Evolutionary conservation across 805 yeast genomes (phyloP), one percentile per base, ranked within the genome.

Genomic region (Schwanniomyces vanrijiae): DNA sequence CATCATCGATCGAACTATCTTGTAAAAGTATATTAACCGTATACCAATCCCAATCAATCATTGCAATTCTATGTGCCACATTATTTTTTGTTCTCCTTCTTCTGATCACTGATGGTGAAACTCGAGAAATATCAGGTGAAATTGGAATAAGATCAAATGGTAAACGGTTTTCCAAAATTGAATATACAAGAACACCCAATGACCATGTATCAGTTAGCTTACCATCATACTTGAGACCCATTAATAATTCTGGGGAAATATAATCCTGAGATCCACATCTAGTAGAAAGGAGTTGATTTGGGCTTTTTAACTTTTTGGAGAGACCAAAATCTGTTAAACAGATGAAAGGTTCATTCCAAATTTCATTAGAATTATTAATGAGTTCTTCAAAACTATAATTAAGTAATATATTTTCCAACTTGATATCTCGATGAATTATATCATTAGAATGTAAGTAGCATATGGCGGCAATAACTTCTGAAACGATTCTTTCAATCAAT

Each of bases 211-310:
- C 99, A 42, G 94, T 86, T 53, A 88, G 82, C 44, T 87, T 78
- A 10, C 99, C 99, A 58, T 92, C 92, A 60, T 94, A 94, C 5
- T 90, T 86, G 46, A 88, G 75, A 1, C 98, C 98, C 82, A 94
- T 81, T 33, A 94, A 70, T 20, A 94, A 68, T 60, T 94, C 99
- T 0, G 99, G 99, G 0, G 97, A 86, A 5, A 94, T 96, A 58
- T 94, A 94, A 62, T 94, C 99, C 52, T 89, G 97, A 1, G 96
- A 88, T 0, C 99, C 99, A 65, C 99, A 94, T 50, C 98, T 69
- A 1, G 98, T 92, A 2, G 88, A 78, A 21, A 95, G 74, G 47
- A 85, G 56, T 21, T 90, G 87, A 53, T 80, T 72, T 1, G 71
- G 75, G 1, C 81, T 78, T 42, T 78, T 82, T 20, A 92, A 77